Conservation (phyloP, 495 filamentous ascomycete species). For the Clohesyomyces aquaticus region DNA sequence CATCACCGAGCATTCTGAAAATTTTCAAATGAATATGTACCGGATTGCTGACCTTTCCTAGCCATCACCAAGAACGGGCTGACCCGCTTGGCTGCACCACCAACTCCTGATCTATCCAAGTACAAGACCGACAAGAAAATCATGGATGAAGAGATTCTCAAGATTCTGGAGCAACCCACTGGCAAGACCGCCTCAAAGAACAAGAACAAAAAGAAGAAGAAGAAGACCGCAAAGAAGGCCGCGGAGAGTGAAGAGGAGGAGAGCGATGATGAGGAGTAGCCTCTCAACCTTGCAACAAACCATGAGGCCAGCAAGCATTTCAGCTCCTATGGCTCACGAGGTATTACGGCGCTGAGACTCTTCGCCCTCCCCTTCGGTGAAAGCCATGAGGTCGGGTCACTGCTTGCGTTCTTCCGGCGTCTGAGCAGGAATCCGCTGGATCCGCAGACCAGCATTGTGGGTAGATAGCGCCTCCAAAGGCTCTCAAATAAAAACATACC, state of each 20-base stretch:
- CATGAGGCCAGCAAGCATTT: neutral
- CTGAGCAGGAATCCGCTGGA: conserved; percentile 11
- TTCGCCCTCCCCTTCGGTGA: neutral
- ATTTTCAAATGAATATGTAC: neutral
- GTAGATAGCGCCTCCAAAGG: conserved; percentile 20
- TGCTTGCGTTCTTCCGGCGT: neutral
- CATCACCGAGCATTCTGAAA: neutral
- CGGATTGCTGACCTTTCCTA: conserved; percentile 43
- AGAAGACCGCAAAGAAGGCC: conserved; percentile 76
- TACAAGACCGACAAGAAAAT: conserved; percentile 97
- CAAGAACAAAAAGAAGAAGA: conserved; percentile 87
- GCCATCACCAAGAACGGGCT: conserved; percentile 98
- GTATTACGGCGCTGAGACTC: neutral
- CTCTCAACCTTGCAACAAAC: conserved; percentile 20
- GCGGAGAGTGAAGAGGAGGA: conserved; percentile 55
- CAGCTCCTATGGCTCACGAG: neutral
- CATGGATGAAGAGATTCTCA: conserved; percentile 88
- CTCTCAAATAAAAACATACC: conserved; percentile 6
- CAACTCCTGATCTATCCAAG: conserved; percentile 71
- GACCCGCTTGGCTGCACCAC: conserved; percentile 76
- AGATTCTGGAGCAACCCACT: conserved; percentile 86
- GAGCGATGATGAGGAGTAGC: conserved; percentile 63
- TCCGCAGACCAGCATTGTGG: neutral
- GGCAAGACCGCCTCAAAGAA: conserved; percentile 73
- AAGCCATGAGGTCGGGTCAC: neutral